Conservation (phyloP, 2,329 filamentous ascomycete species). For the Alternaria hordeiaustralica region DNA sequence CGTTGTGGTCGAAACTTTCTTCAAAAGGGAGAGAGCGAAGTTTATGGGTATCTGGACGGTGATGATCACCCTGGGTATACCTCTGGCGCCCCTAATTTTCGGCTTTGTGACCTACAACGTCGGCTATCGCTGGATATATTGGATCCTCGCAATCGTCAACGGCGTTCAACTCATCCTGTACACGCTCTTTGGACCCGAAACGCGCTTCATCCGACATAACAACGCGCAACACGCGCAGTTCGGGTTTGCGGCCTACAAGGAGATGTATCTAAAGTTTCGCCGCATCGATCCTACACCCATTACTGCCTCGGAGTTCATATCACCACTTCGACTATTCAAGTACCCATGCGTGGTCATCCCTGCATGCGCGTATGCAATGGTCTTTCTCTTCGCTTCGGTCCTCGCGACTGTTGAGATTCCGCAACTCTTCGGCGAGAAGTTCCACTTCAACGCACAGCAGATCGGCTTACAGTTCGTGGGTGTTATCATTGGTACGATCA, state of each 20-base stretch:
- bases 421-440: slow-evolving; percentile 63
- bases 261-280: slow-evolving; percentile 54
- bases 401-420: slow-evolving; percentile 66
- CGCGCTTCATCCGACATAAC: slow-evolving; percentile 57
- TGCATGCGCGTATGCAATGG: slow-evolving; percentile 61
- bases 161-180: slow-evolving; percentile 64
- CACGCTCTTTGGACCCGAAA: slow-evolving; percentile 59
- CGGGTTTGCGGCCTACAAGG: slow-evolving; percentile 51
- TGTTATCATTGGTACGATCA: slow-evolving; percentile 62
- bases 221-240: slow-evolving; percentile 38
- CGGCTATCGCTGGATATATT: slow-evolving; percentile 66
- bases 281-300: slow-evolving; percentile 63
- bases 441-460: slow-evolving; percentile 63
- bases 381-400: slow-evolving; percentile 63
- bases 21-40: slow-evolving; percentile 60
- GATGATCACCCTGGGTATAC: slow-evolving; percentile 59
- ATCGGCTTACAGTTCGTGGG: slow-evolving; percentile 65
- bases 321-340: slow-evolving; percentile 56
- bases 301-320: slow-evolving; percentile 58
- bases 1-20: slow-evolving; percentile 65
- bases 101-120: slow-evolving; percentile 59
- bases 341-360: slow-evolving; percentile 60
- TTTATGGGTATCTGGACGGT: slow-evolving; percentile 66
- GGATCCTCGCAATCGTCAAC: slow-evolving; percentile 64
- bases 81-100: slow-evolving; percentile 50